Evolutionary conservation across 805 yeast species (phyloP).

Genomic region (Isabelozyma pseudorhagii): DNA sequence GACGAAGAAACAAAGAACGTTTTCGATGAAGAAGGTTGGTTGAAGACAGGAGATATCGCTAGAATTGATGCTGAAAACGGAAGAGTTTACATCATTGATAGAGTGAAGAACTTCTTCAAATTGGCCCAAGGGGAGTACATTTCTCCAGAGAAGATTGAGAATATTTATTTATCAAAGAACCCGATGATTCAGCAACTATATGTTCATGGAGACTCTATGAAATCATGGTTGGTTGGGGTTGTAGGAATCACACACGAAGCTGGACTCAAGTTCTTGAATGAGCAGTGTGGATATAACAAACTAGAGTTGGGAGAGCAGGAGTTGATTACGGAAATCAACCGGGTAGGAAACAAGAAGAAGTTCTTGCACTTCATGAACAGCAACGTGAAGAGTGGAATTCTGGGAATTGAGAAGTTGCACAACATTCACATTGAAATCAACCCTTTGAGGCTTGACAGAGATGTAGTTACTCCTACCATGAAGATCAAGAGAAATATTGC

Average conservation of each 20-base stretch:
- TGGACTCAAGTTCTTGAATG: constrained; percentile 13
- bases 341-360: constrained; percentile 12
- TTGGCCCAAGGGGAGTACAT: constrained; percentile 54
- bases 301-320: constrained; percentile 7
- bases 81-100: constrained; percentile 59
- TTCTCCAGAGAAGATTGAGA: constrained; percentile 75
- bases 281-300: constrained; percentile 10
- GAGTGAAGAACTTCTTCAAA: constrained; percentile 79
- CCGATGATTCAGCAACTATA: constrained; percentile 51
- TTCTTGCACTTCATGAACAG: constrained; percentile 22
- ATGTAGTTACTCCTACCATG: constrained; percentile 62
- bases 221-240: constrained; percentile 56
- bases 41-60: constrained; percentile 63
- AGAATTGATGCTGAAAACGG: constrained; percentile 47
- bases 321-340: constrained; percentile 10
- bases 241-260: constrained; percentile 54
- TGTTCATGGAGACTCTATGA: constrained; percentile 62
- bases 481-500: constrained; percentile 39
- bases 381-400: constrained; percentile 14
- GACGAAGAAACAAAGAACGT: constrained; percentile 51
- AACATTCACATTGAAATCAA: constrained; percentile 23
- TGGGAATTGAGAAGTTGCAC: constrained; percentile 30
- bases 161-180: constrained; percentile 51
- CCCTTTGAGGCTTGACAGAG: constrained; percentile 49
- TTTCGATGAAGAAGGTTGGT: constrained; percentile 55